phyloP scores from a whole-genome alignment of 1,284 basidiomycete genomes.

The Boletus holoroseus region DNA sequence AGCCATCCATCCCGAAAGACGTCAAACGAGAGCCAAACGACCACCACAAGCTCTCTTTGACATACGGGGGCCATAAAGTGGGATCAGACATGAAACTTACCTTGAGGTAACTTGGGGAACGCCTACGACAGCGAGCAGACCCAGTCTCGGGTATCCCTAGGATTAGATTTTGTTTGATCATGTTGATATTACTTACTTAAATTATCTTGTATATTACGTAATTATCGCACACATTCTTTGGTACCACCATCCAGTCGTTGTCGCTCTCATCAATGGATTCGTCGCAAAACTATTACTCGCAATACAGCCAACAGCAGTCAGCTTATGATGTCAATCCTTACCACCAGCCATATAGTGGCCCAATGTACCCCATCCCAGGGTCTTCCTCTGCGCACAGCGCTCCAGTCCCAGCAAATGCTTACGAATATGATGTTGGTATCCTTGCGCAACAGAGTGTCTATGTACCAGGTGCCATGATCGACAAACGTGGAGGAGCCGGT shows the following conservation, averaged over 20 bases:
- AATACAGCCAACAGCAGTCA: conserved; percentile 45
- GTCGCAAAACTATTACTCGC: conserved; percentile 36
- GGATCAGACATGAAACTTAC: conserved; percentile 36
- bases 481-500: conserved; percentile 77
- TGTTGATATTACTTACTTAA: conserved; percentile 24
- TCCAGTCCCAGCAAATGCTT: conserved; percentile 83
- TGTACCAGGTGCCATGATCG: conserved; percentile 81
- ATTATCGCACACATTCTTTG: conserved; percentile 1
- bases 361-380: conserved; percentile 61
- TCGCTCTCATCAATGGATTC: conserved; percentile 22
- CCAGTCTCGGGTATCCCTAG: conserved; percentile 5
- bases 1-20: conserved; percentile 28
- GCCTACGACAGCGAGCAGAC: conserved; percentile 33
- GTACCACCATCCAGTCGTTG: background rate
- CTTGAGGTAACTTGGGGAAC: conserved; percentile 48
- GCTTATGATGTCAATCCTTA: conserved; percentile 68
- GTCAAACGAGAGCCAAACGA: background rate
- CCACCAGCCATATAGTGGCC: conserved; percentile 71
- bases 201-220: conserved; percentile 19
- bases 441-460: conserved; percentile 84
- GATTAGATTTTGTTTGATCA: conserved; percentile 22
- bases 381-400: conserved; percentile 64
- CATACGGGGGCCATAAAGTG: conserved; percentile 1
- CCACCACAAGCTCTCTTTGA: background rate
- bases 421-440: conserved; percentile 84